Base-by-base conservation (phyloP, 352 stramenopile species). In the Globisporangium solare region DNA sequence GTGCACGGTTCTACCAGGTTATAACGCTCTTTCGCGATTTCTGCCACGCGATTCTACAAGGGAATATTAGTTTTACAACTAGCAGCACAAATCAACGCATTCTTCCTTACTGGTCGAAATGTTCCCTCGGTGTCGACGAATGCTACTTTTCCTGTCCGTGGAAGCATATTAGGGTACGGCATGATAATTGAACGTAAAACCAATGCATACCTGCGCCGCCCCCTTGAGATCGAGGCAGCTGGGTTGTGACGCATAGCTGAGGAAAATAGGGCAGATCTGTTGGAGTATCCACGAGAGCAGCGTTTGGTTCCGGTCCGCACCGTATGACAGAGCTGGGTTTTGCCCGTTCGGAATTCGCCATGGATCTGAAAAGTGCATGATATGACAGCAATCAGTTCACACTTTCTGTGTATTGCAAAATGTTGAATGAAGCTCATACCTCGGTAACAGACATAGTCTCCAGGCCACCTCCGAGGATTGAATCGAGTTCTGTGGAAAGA, bases 301-400 rank as follows among this genome's bases (percentile, higher is more conserved):
- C 39, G 22, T 1, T n/a, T 39, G 48, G 24, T 6, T 13, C 17
- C n/a, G n/a, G n/a, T n/a, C n/a, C 41, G 31, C 79, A 89, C 82
- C 40, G 94, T 98, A 66, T 97, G 93, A 41, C 86, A 94, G 17
- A 98, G 71, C 61, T 98, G 94, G 1, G 94, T 98, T 66, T 98
- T 98, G 20, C 94, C 94, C 17, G 94, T 98, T 17, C 94, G 75
- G 61, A 97, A 98, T 61, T 98, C 93, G 17, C 93, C 89, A 52
- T 94, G 92, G 54, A 96, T 74, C 86, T 97, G 27, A 11, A 14
- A 13, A 31, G 27, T 1, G n/a, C 41, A 24, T 11, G 42, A 0
- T 24, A 18, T 11, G 7, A 35, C 27, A 35, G 27, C 27, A 35
- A 35, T 35, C 27, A 35, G 27, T 6, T 35, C 27, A 35, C 27